A percentile compares a stretch with the other conserved stretches of the same genome.
Conservation (phyloP, 2,329 filamentous ascomycete genomes). For the Scorias spongiosa region DNA sequence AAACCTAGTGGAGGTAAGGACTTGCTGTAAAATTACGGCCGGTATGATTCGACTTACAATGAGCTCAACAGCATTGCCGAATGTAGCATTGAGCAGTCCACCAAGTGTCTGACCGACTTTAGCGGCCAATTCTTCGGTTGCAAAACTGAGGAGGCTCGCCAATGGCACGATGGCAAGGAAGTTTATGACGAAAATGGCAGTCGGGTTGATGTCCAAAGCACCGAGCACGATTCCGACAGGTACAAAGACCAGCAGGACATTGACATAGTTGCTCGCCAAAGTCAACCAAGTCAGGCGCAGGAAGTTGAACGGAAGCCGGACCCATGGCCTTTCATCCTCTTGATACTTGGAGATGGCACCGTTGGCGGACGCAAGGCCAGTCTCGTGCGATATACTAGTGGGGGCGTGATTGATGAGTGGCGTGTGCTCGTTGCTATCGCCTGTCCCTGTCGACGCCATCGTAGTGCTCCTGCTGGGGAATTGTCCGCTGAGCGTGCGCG, state of each 20-base stretch:
- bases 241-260: slow-evolving; percentile 58
- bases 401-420: slow-evolving; percentile 11
- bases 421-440: slow-evolving; percentile 11
- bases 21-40: neutral
- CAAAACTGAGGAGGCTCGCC: slow-evolving; percentile 58
- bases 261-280: slow-evolving; percentile 42
- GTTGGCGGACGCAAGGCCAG: neutral
- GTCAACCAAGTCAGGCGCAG: slow-evolving; percentile 26
- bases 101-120: slow-evolving; percentile 61
- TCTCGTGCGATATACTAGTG: slow-evolving; percentile 7
- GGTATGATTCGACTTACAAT: slow-evolving; percentile 38
- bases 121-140: slow-evolving; percentile 60
- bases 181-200: slow-evolving; percentile 59
- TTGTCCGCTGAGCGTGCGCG: slow-evolving; percentile 10
- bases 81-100: slow-evolving; percentile 60
- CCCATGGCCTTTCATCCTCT: slow-evolving; percentile 17
- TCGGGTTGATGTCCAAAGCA: slow-evolving; percentile 44
- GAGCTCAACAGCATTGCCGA: slow-evolving; percentile 66
- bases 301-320: slow-evolving; percentile 18
- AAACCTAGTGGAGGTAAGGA: slow-evolving; percentile 43
- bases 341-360: slow-evolving; percentile 4
- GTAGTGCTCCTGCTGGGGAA: neutral
- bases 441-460: slow-evolving; percentile 1
- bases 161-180: slow-evolving; percentile 69
- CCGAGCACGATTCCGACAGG: slow-evolving; percentile 58